phyloP scores from a whole-genome alignment of 352 stramenopile species.

The Phytophthora ohioensis region DNA sequence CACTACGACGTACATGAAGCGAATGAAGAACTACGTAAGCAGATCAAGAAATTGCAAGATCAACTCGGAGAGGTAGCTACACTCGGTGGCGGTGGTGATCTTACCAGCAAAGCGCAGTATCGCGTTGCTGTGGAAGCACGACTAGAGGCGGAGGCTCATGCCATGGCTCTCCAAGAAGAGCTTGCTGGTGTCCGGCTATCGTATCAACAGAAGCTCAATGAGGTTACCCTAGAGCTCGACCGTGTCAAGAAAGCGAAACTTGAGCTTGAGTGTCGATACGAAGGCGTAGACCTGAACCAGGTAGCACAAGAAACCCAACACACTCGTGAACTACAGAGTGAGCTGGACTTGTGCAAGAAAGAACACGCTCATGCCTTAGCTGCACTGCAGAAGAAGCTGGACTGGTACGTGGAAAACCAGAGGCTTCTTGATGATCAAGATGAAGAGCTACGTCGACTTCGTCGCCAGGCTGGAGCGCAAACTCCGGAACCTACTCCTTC shows the following conservation, averaged over 20 bases:
- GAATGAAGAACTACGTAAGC: constrained; percentile 68
- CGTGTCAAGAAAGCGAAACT: constrained; percentile 84
- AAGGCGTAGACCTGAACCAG: constrained; percentile 72
- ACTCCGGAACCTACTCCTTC: constrained; percentile 15
- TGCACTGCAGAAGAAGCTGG: constrained; percentile 81
- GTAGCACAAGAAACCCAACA: constrained; percentile 66
- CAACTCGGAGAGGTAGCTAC: constrained; percentile 29
- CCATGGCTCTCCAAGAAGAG: constrained; percentile 67
- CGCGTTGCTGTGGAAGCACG: constrained; percentile 68
- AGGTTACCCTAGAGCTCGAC: constrained; percentile 77
- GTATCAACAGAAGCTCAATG: constrained; percentile 66
- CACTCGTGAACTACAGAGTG: constrained; percentile 49
- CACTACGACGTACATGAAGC: constrained; percentile 79
- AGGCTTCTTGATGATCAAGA: constrained; percentile 83
- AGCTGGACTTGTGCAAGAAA: constrained; percentile 55
- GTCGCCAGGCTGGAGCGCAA: constrained; percentile 23
- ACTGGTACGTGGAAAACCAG: constrained; percentile 90
- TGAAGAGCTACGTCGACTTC: constrained; percentile 55
- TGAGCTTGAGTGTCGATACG: constrained; percentile 81
- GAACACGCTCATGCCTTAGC: constrained; percentile 57
- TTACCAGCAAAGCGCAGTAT: constrained; percentile 57
- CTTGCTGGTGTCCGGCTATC: constrained; percentile 42
- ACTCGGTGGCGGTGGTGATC: constrained; percentile 22
- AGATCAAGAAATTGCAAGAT: constrained; percentile 57
- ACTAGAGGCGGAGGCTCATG: constrained; percentile 64